phyloP scores from a whole-genome alignment of 2,329 filamentous ascomycete species.

The Scopulariopsis brevicaulis region DNA sequence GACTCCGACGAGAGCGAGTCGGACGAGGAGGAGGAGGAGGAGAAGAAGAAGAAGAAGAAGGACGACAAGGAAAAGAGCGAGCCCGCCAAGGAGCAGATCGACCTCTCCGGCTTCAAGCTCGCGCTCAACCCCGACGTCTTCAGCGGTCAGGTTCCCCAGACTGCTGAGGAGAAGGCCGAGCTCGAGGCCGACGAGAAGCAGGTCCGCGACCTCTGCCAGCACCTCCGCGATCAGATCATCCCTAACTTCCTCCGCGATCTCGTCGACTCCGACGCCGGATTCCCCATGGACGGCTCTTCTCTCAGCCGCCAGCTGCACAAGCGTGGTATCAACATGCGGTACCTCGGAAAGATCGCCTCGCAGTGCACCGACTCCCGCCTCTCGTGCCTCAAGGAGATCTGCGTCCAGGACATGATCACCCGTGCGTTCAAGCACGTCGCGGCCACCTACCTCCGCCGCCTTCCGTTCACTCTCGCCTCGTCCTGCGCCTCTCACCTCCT shows the following conservation, averaged over 20 bases:
- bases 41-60: constrained; percentile 11
- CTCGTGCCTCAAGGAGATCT: constrained; percentile 64
- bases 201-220: constrained; percentile 73
- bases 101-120: constrained; percentile 79
- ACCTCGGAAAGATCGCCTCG: constrained; percentile 74
- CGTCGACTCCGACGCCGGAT: constrained; percentile 84
- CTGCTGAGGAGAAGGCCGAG: constrained; percentile 77
- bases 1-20: background rate
- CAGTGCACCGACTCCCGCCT: constrained; percentile 57
- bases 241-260: constrained; percentile 81
- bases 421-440: constrained; percentile 90
- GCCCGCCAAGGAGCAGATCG: constrained; percentile 54
- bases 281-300: constrained; percentile 96
- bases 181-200: constrained; percentile 77
- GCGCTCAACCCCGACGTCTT: constrained; percentile 91
- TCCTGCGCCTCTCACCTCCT: constrained; percentile 76
- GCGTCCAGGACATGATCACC: constrained; percentile 87
- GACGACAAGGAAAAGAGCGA: constrained; percentile 14
- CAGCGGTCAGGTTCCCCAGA: constrained; percentile 83
- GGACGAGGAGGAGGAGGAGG: constrained; percentile 2
- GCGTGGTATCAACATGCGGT: constrained; percentile 92
- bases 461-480: constrained; percentile 71
- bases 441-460: constrained; percentile 64
- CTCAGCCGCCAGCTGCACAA: constrained; percentile 84
- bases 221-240: constrained; percentile 65